Base-by-base conservation (phyloP, 139 green algal genomes). In the Micromonas pusilla region DNA sequence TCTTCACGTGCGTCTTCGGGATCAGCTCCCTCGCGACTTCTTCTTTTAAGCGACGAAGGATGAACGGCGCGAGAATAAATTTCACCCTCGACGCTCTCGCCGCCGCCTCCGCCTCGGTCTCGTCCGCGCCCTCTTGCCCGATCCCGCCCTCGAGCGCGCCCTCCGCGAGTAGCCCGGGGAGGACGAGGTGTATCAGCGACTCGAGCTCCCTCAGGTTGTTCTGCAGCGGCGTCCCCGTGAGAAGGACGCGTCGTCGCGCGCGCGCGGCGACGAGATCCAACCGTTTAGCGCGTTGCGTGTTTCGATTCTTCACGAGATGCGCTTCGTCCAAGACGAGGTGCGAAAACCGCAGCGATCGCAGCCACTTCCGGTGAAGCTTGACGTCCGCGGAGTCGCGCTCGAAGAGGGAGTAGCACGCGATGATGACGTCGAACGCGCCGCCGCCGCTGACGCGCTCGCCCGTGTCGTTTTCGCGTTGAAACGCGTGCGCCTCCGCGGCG, bases 61-160 rank as follows among this genome's bases (percentile, higher is more conserved):
- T 80, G 86, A 98, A 98, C n/a, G 95, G 95, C 32, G 91, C 86
- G 85, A 99, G 84, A 79, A 98, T 93, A 87, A 97, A 94, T 85
- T 97, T 93, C 86, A 98, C 87, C 89, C 97, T 95, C 84, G 91
- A 82, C 65, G 98, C 91, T 67, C 97, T 92, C 84, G 97, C 87
- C 3, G 77, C 83, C 38, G 88, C 23, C 84, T 84, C 34, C 30
- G 88, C 91, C 78, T 90, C 88, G 45, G 9, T 23, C 45, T 9
- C 45, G 26, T 72, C 65, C 4, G 60, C 60, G 26, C 38, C 13
- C 33, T 72, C 65, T 4, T 72, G 13, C 13, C 33, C 65, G 30
- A 52, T 45, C 13, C 30, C 65, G 4, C 33, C 65, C n/a, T 26
- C 65, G 23, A 72, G 30, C 65, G 32, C 65, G 28, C 65, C 65